Evolutionary conservation across 2,329 filamentous ascomycete genomes (phyloP).

Genomic region (Fusarium secorum): DNA sequence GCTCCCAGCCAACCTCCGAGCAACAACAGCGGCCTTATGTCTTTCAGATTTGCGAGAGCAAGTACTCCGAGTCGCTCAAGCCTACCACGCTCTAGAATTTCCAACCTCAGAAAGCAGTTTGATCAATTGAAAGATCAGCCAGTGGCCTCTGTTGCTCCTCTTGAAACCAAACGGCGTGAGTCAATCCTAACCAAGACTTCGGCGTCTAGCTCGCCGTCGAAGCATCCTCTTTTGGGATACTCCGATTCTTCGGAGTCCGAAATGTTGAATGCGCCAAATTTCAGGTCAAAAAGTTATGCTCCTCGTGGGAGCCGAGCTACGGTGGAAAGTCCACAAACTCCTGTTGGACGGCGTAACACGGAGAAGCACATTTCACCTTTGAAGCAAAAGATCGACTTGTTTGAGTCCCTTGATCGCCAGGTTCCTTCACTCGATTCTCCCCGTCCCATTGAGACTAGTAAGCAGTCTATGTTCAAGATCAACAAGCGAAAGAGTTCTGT

Average conservation of each 20-base stretch:
- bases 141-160: constrained; percentile 7
- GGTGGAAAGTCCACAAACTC: background rate
- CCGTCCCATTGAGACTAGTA: background rate
- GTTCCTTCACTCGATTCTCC: background rate
- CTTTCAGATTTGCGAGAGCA: constrained; percentile 6
- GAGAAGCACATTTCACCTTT: constrained; percentile 29
- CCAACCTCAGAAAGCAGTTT: constrained; percentile 35
- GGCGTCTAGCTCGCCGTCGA: background rate
- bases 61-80: background rate
- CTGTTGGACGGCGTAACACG: background rate
- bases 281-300: constrained; percentile 6
- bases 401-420: constrained; percentile 40
- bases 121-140: constrained; percentile 20
- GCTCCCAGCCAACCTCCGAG: background rate
- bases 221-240: constrained; percentile 7
- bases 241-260: constrained; percentile 6
- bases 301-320: background rate
- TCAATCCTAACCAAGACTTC: background rate
- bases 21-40: background rate
- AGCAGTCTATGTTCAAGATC: background rate
- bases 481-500: background rate
- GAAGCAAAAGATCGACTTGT: constrained; percentile 44
- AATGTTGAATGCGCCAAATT: background rate
- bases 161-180: constrained; percentile 15
- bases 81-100: constrained; percentile 35